These are phyloP conservation scores for Pestalotiopsis sp. DNA, from an alignment of 2,329 filamentous ascomycete species.

Conservation along the genomic window DNA sequence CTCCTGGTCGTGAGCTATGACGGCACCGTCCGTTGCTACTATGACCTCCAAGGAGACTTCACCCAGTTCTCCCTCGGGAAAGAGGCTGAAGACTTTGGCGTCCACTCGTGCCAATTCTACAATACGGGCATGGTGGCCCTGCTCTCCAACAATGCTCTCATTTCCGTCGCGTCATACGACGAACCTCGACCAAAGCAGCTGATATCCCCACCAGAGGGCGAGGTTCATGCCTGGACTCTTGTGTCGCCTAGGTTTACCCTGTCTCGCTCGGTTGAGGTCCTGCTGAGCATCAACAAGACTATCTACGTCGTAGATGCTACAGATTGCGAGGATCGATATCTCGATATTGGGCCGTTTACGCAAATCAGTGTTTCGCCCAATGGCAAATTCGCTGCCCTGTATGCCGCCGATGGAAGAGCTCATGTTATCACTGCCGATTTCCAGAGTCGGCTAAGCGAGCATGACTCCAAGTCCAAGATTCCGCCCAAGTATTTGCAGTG, in stretches of 20 bases:
- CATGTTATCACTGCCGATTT: conserved; percentile 97
- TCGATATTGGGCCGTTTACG: conserved; percentile 90
- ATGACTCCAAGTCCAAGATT: conserved; percentile 84
- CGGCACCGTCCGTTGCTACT: conserved; percentile 86
- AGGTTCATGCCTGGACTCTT: conserved; percentile 85
- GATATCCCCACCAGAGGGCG: conserved; percentile 74
- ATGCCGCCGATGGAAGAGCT: conserved; percentile 80
- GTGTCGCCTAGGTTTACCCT: conserved; percentile 87
- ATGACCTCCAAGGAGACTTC: conserved; percentile 93
- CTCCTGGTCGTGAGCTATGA: conserved; percentile 87
- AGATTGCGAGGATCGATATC: conserved; percentile 86
- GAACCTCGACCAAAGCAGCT: conserved; percentile 88
- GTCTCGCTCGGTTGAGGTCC: conserved; percentile 89
- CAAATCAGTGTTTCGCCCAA: conserved; percentile 92
- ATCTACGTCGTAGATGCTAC: conserved; percentile 85
- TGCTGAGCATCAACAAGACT: conserved; percentile 82
- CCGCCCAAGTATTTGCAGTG: conserved; percentile 87
- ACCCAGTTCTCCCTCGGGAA: conserved; percentile 91
- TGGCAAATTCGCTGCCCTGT: conserved; percentile 84
- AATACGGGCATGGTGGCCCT: conserved; percentile 90
- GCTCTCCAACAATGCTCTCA: conserved; percentile 82
- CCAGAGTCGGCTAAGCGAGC: conserved; percentile 87
- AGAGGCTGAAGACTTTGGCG: conserved; percentile 84
- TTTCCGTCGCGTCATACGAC: conserved; percentile 86
- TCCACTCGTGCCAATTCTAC: conserved; percentile 91